Percentiles rank a stretch among this genome's conserved stretches.
Evolutionary conservation across 2,329 filamentous ascomycete species (phyloP).

Genomic region (Fusarium camptoceras): DNA sequence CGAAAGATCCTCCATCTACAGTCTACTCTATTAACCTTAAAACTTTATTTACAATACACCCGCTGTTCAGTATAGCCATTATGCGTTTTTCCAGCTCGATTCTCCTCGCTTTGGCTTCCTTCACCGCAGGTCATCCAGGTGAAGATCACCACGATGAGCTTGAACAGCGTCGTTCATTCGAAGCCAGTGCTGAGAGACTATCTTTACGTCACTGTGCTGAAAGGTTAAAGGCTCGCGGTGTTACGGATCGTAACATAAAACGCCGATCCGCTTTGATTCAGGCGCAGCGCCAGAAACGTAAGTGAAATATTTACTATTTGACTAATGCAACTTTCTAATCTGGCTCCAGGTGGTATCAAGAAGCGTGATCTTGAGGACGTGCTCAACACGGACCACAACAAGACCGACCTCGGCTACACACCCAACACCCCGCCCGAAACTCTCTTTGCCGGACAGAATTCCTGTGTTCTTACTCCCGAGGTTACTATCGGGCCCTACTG

Average conservation of each 20-base stretch:
- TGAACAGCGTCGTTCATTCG: neutral
- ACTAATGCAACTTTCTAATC: neutral
- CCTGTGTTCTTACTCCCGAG: constrained; percentile 62
- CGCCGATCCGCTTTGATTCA: constrained; percentile 58
- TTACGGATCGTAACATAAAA: constrained; percentile 56
- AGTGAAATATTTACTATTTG: neutral
- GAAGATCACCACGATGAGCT: constrained; percentile 16
- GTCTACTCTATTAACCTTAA: neutral
- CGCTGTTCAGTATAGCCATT: neutral
- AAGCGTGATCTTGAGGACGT: constrained; percentile 50
- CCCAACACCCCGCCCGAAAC: constrained; percentile 45
- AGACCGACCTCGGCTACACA: constrained; percentile 51
- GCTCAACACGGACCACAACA: constrained; percentile 53
- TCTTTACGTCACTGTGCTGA: constrained; percentile 60
- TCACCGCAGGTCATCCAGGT: neutral
- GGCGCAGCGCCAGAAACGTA: constrained; percentile 56
- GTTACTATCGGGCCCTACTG: constrained; percentile 62
- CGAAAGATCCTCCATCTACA: fast-evolving
- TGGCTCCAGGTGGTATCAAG: constrained; percentile 26
- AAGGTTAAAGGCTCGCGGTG: constrained; percentile 59
- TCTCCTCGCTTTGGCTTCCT: neutral
- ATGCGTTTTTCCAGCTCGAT: constrained; percentile 4
- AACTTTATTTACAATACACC: neutral
- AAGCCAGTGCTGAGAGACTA: constrained; percentile 1
- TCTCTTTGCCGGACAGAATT: constrained; percentile 55